Evolutionary conservation across 2,329 filamentous ascomycete genomes (phyloP).

Genomic region (Ascochyta viciae-villosae): DNA sequence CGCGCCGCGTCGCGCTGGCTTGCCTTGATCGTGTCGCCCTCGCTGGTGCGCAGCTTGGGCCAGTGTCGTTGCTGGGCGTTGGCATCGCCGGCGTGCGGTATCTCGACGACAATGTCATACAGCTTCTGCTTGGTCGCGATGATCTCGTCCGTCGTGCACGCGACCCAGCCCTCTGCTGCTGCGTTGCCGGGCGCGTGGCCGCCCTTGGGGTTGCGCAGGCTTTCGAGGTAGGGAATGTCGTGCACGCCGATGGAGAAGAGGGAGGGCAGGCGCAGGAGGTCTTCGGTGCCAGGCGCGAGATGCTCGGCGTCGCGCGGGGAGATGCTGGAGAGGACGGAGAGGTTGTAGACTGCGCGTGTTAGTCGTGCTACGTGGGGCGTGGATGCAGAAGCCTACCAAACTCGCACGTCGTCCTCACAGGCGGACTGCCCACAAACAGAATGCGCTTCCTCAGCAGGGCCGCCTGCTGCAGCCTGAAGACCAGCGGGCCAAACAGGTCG

Average conservation of each 20-base stretch:
- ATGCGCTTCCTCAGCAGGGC: conserved; percentile 88
- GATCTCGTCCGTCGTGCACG: conserved; percentile 95
- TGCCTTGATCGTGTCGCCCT: conserved; percentile 74
- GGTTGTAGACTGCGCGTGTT: conserved; percentile 75
- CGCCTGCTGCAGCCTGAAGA: conserved; percentile 90
- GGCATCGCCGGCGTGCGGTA: conserved; percentile 70
- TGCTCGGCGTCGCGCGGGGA: conserved; percentile 75
- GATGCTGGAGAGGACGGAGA: conserved; percentile 91
- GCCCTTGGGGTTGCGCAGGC: conserved; percentile 57
- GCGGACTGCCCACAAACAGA: conserved; percentile 82
- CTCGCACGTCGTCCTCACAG: conserved; percentile 84
- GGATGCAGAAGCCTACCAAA: conserved; percentile 68
- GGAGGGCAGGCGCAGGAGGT: conserved; percentile 72
- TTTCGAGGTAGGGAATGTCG: conserved; percentile 81
- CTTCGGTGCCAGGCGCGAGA: conserved; percentile 67
- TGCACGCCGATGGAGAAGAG: conserved; percentile 95
- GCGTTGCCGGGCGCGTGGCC: conserved; percentile 53
- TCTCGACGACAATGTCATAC: conserved; percentile 87
- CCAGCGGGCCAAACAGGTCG: conserved; percentile 84
- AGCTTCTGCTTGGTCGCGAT: conserved; percentile 83
- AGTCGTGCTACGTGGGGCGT: conserved; percentile 1
- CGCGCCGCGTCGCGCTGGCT: conserved; percentile 89
- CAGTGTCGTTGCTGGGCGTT: conserved; percentile 66
- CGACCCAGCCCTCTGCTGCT: conserved; percentile 75
- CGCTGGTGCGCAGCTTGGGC: conserved; percentile 74